A percentile compares a stretch with the other conserved stretches of the same genome.
phyloP scores from a whole-genome alignment of 495 filamentous ascomycete species.

The Rusavskia elegans region DNA sequence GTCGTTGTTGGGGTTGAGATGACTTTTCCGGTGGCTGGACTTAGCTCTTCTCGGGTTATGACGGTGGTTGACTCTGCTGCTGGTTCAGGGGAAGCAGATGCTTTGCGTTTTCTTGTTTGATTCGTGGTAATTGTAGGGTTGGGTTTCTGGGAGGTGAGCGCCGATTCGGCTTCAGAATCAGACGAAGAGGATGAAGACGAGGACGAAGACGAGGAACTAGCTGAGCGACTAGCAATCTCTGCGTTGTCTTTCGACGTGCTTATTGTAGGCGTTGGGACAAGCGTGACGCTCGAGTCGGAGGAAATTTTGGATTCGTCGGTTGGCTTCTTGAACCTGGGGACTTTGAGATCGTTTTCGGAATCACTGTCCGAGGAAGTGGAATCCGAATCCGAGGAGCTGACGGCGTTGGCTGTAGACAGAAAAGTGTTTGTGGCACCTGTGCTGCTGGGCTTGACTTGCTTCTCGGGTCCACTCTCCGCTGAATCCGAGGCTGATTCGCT shows the following conservation, averaged over 20 bases:
- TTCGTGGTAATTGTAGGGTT: neutral
- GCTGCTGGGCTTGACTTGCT: neutral
- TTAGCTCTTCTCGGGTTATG: slow-evolving; percentile 9
- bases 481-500: slow-evolving; percentile 29
- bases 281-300: slow-evolving; percentile 14
- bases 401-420: neutral
- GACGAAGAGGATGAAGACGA: slow-evolving; percentile 17
- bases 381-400: neutral
- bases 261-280: slow-evolving; percentile 9
- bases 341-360: slow-evolving; percentile 1
- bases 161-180: slow-evolving; percentile 14
- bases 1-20: slow-evolving; percentile 12
- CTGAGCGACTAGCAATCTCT: slow-evolving; percentile 20
- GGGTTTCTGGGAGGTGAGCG: neutral
- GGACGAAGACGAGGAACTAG: slow-evolving; percentile 17
- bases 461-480: neutral
- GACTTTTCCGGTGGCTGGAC: slow-evolving; percentile 3
- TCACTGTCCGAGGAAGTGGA: slow-evolving; percentile 11
- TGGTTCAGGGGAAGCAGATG: slow-evolving; percentile 18
- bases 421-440: neutral
- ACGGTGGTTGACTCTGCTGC: slow-evolving; percentile 15
- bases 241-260: neutral
- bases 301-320: slow-evolving; percentile 12
- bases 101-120: slow-evolving; percentile 25
- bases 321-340: neutral